A percentile compares a stretch with the other conserved stretches of the same genome.
phyloP scores from a whole-genome alignment of 1,284 basidiomycete species.

The Microbotryomycetes sp. region DNA sequence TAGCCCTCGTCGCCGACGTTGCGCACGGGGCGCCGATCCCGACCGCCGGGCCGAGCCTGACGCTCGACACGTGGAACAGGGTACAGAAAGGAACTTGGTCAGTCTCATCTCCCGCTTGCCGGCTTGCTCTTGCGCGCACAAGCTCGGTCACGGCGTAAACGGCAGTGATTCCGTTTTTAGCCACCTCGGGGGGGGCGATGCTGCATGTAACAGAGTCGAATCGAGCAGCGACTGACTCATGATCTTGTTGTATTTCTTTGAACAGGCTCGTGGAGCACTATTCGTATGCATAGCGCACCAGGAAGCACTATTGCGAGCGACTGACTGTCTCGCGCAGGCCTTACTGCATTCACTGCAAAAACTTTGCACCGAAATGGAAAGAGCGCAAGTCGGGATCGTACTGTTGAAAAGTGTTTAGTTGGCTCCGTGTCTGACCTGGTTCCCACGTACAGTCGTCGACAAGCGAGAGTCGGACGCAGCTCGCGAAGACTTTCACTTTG shows the following conservation, averaged over 20 bases:
- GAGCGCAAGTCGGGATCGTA: slow-evolving; percentile 16
- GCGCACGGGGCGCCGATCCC: slow-evolving; percentile 19
- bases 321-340: slow-evolving; percentile 53
- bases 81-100: slow-evolving; percentile 12
- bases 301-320: no score
- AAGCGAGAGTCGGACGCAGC: slow-evolving; percentile 52
- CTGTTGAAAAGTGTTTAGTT: no score
- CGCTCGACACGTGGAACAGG: slow-evolving; percentile 12
- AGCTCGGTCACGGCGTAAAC: background rate
- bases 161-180: background rate
- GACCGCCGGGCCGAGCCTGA: slow-evolving; percentile 3
- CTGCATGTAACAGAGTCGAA: no score
- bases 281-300: no score
- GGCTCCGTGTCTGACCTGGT: background rate
- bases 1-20: no score
- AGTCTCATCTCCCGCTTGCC: background rate
- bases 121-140: background rate
- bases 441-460: slow-evolving; percentile 44
- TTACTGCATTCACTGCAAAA: slow-evolving; percentile 67
- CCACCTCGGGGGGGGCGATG: no score
- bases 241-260: background rate
- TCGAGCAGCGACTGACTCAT: no score
- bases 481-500: slow-evolving; percentile 58
- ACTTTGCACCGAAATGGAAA: slow-evolving; percentile 73
- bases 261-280: slow-evolving; percentile 35